Percentiles rank a stretch among this genome's conserved stretches.
Evolutionary conservation across 1,284 basidiomycete genomes (phyloP).

Genomic region (Cutaneotrichosporon cutaneum): DNA sequence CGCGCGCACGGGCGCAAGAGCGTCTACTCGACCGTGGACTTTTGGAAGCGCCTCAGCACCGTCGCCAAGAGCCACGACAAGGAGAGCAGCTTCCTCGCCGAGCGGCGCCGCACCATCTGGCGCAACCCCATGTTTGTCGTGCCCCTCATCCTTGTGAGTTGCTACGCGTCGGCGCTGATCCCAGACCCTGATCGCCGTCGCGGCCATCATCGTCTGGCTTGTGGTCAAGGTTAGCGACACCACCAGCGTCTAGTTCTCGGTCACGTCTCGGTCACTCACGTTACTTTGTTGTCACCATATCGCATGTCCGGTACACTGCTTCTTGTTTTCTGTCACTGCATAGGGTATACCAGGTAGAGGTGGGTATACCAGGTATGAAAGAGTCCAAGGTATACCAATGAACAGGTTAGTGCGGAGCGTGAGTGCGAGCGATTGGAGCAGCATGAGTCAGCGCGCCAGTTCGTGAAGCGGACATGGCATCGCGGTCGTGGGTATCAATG

Average conservation of each 20-base stretch:
- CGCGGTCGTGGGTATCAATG: conserved; percentile 8
- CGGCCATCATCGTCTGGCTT: conserved; percentile 14
- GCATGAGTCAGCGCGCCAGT: neutral
- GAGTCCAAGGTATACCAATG: neutral
- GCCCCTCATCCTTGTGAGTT: conserved; percentile 19
- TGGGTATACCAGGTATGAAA: neutral
- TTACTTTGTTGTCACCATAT: conserved; percentile 10
- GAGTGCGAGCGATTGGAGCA: neutral
- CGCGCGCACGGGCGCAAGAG: conserved; percentile 21
- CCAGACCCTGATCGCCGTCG: conserved; percentile 16
- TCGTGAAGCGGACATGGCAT: conserved; percentile 1
- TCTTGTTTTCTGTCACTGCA: conserved; percentile 6
- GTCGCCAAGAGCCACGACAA: conserved; percentile 26
- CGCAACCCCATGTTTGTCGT: conserved; percentile 24
- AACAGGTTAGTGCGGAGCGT: neutral
- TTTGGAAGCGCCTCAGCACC: conserved; percentile 45
- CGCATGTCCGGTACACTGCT: conserved; percentile 9
- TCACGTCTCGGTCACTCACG: neutral
- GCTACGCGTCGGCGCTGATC: neutral
- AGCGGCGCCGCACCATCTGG: conserved; percentile 17
- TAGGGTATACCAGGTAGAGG: conserved; percentile 5
- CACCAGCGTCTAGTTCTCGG: neutral
- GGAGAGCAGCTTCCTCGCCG: conserved; percentile 16
- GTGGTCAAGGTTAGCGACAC: conserved; percentile 12
- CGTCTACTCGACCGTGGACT: conserved; percentile 33